Base-by-base conservation (phyloP, 108 stramenopile species). In the Stephanodiscus triporus region DNA sequence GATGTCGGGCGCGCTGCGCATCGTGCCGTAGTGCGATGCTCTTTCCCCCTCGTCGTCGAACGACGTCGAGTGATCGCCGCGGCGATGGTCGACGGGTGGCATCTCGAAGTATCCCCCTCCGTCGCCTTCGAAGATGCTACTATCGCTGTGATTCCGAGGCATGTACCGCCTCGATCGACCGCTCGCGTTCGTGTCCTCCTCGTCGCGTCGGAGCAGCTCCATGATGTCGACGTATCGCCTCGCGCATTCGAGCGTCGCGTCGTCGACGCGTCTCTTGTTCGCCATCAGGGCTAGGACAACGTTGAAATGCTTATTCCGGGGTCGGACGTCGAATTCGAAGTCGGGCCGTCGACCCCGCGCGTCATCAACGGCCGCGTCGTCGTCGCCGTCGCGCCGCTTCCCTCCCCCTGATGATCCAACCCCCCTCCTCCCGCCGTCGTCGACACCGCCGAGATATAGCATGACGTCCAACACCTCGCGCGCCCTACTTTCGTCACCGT, bases 251-350 rank as follows among this genome's bases (percentile, higher is more conserved):
- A 80, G 59, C 29, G 67, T 45, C 20, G 14, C 14, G 9, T 30
- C 10, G 34, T 37, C 62, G 2, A 70, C 68, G 14, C 42, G 43
- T 9, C 50, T 34, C 23, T 32, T 24, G n/a, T 67, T 59, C 5
- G 79, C 72, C 67, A 80, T 80, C 0, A 73, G 42, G 4, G 66
- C 68, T 34, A 80, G 61, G 7, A 63, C 68, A 24, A 80, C 45
- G 49, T 80, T 80, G 34, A 80, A 80, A 47, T 80, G 68, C 54
- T 45, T 70, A n/a, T 59, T 68, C 13, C 72, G 48, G 23, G 79
- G 79, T 13, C 56, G 23, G 13, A 80, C 73, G 38, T 80, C 68
- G 40, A 61, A 73, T 47, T 51, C 22, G 27, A 63, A 60, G 36
- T 59, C 38, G 22, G 40, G 40, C 9, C 40, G 40, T 6, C 36